phyloP scores from a whole-genome alignment of 192 early-diverging fungal species.

The Umbelopsis ramanniana region DNA sequence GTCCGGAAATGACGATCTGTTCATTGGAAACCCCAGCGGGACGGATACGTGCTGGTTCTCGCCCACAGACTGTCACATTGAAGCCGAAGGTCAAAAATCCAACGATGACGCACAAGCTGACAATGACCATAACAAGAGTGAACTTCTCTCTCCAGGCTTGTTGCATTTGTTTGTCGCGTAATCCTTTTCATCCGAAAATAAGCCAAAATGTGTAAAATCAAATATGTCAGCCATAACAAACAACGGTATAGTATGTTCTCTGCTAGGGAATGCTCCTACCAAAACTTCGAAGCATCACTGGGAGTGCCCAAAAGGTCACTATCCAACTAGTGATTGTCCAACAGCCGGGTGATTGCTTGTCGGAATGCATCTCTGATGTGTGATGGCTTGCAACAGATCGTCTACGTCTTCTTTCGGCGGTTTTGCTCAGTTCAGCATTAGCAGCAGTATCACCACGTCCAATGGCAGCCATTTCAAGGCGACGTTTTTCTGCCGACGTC shows the following conservation, averaged over 20 bases:
- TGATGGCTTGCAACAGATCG: constrained; percentile 8
- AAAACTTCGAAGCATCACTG: constrained; percentile 25
- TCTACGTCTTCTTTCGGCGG: not conserved
- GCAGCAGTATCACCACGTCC: constrained; percentile 2
- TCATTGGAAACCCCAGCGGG: constrained; percentile 54
- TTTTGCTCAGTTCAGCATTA: not conserved
- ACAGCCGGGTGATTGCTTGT: constrained; percentile 1
- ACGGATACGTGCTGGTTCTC: constrained; percentile 48
- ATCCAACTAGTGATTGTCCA: constrained; percentile 32
- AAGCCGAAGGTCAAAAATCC: constrained; percentile 90
- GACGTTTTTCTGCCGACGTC: constrained; percentile 7
- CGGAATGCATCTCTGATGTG: not conserved
- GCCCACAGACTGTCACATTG: constrained; percentile 66
- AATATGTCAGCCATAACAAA: not conserved
- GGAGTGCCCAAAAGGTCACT: constrained; percentile 32
- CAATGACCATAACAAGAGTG: constrained; percentile 82
- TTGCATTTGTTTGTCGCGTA: constrained; percentile 52
- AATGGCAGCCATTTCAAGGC: constrained; percentile 11
- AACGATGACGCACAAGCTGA: constrained; percentile 67
- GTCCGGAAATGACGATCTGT: constrained; percentile 65
- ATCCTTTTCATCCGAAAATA: constrained; percentile 15
- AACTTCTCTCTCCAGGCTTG: constrained; percentile 93
- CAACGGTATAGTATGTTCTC: not conserved
- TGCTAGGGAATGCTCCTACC: constrained; percentile 13
- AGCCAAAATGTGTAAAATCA: not conserved